Evolutionary conservation across 768 basidiomycete genomes (phyloP).

Genomic region (Naganishia randhawae): DNA sequence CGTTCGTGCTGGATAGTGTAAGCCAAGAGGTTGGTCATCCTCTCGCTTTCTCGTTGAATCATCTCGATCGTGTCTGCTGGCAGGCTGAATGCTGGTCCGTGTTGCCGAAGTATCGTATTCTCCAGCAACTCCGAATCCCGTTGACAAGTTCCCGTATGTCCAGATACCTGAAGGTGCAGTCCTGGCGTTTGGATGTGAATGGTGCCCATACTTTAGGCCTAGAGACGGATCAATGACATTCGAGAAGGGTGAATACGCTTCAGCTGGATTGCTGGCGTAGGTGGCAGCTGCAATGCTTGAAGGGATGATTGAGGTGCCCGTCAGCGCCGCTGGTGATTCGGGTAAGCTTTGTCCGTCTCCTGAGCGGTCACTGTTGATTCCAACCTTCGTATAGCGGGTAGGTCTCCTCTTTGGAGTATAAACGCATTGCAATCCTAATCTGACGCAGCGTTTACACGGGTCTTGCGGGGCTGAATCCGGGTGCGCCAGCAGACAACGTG

Average conservation of each 20-base stretch:
- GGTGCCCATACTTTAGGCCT: not conserved
- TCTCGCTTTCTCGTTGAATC: not conserved
- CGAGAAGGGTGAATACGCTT: not conserved
- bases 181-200: not conserved
- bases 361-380: not conserved
- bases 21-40: not conserved
- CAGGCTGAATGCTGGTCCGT: constrained; percentile 1
- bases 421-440: constrained; percentile 19
- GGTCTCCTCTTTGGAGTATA: constrained; percentile 29
- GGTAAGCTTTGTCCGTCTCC: not conserved
- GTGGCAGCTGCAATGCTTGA: no score
- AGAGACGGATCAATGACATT: not conserved
- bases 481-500: constrained; percentile 19
- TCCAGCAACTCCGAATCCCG: not conserved
- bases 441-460: constrained; percentile 25
- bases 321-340: not conserved
- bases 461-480: constrained; percentile 25
- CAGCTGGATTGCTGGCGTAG: no score
- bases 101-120: constrained; percentile 16
- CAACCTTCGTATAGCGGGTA: not conserved
- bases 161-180: not conserved
- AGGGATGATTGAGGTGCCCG: not conserved
- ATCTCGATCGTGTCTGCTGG: not conserved
- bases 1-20: not conserved
- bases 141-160: not conserved